A percentile compares a stretch with the other conserved stretches of the same genome.
Conservation (phyloP, 305 asterid genomes). For the Fraxinus latifolia region DNA sequence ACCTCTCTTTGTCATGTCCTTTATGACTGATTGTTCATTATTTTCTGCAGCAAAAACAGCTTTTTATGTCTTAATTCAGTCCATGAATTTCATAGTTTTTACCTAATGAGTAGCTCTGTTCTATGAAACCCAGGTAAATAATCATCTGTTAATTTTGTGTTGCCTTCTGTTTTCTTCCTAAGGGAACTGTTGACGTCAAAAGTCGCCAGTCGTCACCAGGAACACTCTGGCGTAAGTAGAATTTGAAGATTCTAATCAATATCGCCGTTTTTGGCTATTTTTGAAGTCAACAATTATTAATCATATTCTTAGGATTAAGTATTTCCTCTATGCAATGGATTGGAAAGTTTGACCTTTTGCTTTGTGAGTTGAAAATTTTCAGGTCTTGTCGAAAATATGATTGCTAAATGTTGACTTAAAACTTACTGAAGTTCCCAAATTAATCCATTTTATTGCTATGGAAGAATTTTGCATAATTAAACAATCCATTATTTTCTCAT, state of each 20-base stretch:
- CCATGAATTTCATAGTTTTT: background rate
- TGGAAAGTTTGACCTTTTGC: slow-evolving; percentile 18
- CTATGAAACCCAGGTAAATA: slow-evolving; percentile 16
- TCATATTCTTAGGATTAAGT: background rate
- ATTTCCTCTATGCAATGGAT: background rate
- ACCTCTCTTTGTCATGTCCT: slow-evolving; percentile 3
- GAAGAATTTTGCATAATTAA: slow-evolving; percentile 22
- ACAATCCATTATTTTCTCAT: background rate
- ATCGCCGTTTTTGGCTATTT: background rate
- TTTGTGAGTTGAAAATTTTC: slow-evolving; percentile 11
- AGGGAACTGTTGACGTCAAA: background rate
- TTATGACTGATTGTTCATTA: background rate
- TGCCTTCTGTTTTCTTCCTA: background rate
- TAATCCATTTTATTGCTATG: slow-evolving; percentile 17
- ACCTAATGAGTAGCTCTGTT: background rate
- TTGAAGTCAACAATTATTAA: background rate
- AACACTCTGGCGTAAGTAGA: background rate
- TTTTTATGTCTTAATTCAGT: background rate
- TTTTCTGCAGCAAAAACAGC: background rate
- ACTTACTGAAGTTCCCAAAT: slow-evolving; percentile 20
- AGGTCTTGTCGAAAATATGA: slow-evolving; percentile 17
- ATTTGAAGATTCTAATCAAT: background rate
- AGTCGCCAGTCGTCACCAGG: background rate
- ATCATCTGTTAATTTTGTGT: background rate
- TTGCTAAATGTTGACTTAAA: slow-evolving; percentile 29